These are phyloP conservation scores for Petunia axillaris DNA, from an alignment of 257 asterid species.

Conservation along the genomic window DNA sequence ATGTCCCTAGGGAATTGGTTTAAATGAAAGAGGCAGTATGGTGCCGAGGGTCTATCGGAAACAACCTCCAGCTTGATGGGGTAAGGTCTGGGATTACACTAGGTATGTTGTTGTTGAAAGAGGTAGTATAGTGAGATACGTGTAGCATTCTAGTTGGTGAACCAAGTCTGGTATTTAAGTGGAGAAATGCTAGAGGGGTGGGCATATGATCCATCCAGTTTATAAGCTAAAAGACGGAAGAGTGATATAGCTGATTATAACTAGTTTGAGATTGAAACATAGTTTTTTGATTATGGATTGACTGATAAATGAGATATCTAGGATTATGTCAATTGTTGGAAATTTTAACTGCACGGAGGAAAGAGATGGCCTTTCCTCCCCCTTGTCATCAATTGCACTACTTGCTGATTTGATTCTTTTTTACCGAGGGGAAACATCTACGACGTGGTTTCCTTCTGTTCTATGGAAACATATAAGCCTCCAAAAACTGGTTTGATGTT, in stretches of 20 bases:
- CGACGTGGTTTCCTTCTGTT: background rate
- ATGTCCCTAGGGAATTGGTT: conserved; percentile 1
- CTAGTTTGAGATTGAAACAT: background rate
- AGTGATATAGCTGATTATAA: background rate
- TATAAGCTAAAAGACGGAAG: background rate
- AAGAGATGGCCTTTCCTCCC: background rate
- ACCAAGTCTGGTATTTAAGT: background rate
- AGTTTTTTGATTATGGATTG: background rate
- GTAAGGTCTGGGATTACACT: no score
- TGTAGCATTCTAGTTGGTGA: background rate
- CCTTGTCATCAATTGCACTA: background rate
- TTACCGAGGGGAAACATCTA: background rate
- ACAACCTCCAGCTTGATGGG: no score
- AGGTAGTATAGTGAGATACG: background rate
- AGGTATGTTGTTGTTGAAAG: background rate
- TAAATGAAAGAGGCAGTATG: background rate
- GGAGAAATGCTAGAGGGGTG: background rate
- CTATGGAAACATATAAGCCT: background rate
- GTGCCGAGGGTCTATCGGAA: background rate
- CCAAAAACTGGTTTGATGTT: background rate
- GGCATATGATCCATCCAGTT: background rate
- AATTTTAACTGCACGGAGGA: background rate
- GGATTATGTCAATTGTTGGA: background rate
- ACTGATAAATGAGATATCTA: conserved; percentile 1
- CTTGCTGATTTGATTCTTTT: background rate